Conservation (phyloP, 306 rosid species). For the Vigna unguiculata region DNA sequence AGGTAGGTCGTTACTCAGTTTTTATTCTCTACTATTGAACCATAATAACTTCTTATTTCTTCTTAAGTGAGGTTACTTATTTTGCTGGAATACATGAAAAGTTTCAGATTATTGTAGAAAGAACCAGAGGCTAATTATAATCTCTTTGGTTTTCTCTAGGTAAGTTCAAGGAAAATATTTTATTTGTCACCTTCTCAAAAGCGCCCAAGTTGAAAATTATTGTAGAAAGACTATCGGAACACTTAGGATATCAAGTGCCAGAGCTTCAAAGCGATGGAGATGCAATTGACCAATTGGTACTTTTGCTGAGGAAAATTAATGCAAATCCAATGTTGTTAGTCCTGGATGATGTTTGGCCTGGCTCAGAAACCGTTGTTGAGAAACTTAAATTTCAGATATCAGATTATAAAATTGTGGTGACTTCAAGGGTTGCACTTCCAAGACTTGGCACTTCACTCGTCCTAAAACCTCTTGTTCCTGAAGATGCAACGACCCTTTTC, state of each 20-base stretch:
- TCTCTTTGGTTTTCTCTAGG: neutral
- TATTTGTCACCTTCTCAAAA: constrained; percentile 7
- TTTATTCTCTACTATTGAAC: neutral
- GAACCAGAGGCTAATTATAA: no score
- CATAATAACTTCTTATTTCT: neutral
- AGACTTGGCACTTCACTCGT: constrained; percentile 25
- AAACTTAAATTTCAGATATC: neutral
- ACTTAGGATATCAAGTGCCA: neutral
- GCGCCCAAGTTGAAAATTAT: neutral
- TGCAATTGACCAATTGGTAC: constrained; percentile 20
- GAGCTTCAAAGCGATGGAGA: neutral
- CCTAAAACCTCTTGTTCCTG: constrained; percentile 35
- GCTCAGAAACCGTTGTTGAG: neutral
- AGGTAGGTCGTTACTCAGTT: neutral
- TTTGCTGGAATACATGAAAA: no score
- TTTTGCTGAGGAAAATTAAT: constrained; percentile 28
- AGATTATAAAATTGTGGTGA: constrained; percentile 6
- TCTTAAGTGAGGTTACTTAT: no score
- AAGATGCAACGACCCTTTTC: constrained; percentile 57
- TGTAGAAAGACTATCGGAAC: neutral
- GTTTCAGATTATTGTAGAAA: no score
- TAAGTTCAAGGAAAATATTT: constrained; percentile 12
- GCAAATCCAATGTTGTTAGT: constrained; percentile 47
- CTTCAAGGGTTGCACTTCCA: constrained; percentile 17
- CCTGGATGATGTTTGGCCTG: constrained; percentile 49